Evolutionary conservation across 306 rosid species (phyloP).

Genomic region (Oxytropis ochrocephala): DNA sequence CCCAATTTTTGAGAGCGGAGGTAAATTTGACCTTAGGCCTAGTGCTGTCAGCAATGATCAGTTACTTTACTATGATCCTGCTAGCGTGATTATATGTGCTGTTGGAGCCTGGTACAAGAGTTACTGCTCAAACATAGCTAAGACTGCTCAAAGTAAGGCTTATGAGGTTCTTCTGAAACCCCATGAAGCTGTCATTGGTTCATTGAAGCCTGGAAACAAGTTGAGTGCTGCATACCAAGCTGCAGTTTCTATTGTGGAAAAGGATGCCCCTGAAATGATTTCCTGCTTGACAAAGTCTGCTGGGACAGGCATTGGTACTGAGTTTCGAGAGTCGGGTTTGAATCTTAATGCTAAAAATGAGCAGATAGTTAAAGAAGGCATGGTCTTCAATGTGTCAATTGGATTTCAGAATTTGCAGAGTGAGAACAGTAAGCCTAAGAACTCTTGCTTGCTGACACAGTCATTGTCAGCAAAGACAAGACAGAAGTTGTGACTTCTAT

Average conservation of each 20-base stretch:
- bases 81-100: constrained; percentile 86
- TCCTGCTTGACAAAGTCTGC: constrained; percentile 72
- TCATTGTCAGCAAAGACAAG: constrained; percentile 54
- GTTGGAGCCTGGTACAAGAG: constrained; percentile 89
- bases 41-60: constrained; percentile 97
- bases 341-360: constrained; percentile 83
- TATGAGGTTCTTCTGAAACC: constrained; percentile 83
- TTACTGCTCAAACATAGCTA: constrained; percentile 83
- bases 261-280: constrained; percentile 70
- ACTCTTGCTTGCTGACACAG: constrained; percentile 83
- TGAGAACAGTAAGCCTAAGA: constrained; percentile 42
- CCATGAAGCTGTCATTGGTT: constrained; percentile 68
- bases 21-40: constrained; percentile 84
- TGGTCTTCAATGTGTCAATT: constrained; percentile 80
- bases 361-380: constrained; percentile 64
- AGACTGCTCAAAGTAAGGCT: constrained; percentile 81
- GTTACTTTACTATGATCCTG: constrained; percentile 68
- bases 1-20: constrained; percentile 94
- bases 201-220: constrained; percentile 64
- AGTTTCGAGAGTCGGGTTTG: constrained; percentile 91
- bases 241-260: constrained; percentile 73
- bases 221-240: constrained; percentile 67
- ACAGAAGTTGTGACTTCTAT: constrained; percentile 58
- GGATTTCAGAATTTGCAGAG: constrained; percentile 79
- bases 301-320: constrained; percentile 92